phyloP scores from a whole-genome alignment of 2,329 filamentous ascomycete species.

The Aureobasidium leucospermi region DNA sequence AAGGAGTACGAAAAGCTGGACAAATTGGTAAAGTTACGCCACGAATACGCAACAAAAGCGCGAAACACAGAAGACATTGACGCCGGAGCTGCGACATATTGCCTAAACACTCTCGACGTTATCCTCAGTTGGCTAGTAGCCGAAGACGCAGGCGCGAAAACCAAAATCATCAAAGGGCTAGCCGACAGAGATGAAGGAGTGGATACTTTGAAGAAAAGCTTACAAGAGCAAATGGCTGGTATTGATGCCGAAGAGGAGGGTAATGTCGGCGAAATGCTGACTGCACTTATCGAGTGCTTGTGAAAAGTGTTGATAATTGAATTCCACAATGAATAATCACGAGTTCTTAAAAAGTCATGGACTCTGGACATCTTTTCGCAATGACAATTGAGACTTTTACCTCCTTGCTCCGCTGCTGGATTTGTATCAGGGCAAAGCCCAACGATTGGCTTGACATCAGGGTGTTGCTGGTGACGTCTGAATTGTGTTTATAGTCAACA shows the following conservation, averaged over 20 bases:
- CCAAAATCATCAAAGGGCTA: slow-evolving; percentile 56
- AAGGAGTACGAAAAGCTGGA: slow-evolving; percentile 82
- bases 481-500: no score
- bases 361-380: no score
- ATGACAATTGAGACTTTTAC: no score
- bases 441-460: no score
- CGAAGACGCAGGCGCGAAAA: slow-evolving; percentile 71
- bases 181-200: slow-evolving; percentile 62
- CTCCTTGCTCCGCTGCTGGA: no score
- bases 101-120: slow-evolving; percentile 74
- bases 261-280: slow-evolving; percentile 57
- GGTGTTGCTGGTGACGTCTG: no score
- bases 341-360: no score
- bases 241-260: slow-evolving; percentile 48
- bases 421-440: no score
- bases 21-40: slow-evolving; percentile 63
- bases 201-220: slow-evolving; percentile 54
- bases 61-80: slow-evolving; percentile 57
- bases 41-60: slow-evolving; percentile 61
- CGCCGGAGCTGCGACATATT: slow-evolving; percentile 73
- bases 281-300: slow-evolving; percentile 43
- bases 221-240: slow-evolving; percentile 61
- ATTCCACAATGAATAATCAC: no score
- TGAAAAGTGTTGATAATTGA: not conserved
- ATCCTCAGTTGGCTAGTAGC: slow-evolving; percentile 85